Conservation (phyloP, 1,284 basidiomycete species). For the Puccinia triticina region DNA sequence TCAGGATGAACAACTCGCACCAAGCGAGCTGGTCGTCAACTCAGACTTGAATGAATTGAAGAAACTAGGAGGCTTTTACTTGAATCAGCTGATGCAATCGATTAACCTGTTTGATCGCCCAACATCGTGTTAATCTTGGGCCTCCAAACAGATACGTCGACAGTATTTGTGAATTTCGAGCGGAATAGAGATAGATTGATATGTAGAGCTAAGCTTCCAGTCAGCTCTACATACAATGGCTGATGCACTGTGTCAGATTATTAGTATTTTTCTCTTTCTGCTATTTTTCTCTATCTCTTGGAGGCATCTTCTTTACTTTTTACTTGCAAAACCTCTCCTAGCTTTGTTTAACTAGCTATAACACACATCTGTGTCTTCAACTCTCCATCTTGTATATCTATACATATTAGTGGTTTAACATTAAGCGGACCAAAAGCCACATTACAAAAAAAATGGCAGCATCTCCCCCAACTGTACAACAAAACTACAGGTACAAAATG, state of each 20-base stretch:
- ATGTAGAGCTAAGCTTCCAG: background rate
- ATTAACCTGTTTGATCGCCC: slow-evolving; percentile 17
- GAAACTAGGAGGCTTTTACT: background rate
- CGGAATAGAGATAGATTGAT: background rate
- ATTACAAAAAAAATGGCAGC: too few species aligned
- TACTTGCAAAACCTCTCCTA: background rate
- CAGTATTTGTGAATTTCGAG: too few species aligned
- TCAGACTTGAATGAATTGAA: slow-evolving; percentile 26
- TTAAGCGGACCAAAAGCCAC: too few species aligned
- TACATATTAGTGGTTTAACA: background rate
- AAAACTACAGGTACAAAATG: too few species aligned
- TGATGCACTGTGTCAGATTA: too few species aligned
- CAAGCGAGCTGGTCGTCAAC: slow-evolving; percentile 15
- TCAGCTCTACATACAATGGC: too few species aligned
- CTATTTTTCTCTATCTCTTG: background rate
- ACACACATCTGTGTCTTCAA: background rate
- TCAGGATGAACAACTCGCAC: background rate
- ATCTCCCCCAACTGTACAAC: too few species aligned
- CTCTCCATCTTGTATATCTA: background rate
- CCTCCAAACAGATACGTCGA: background rate
- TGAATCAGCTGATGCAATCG: slow-evolving; percentile 14
- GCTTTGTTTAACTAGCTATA: background rate
- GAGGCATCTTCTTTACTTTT: background rate
- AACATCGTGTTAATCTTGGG: background rate
- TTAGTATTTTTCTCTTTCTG: too few species aligned